Evolutionary conservation across 495 filamentous ascomycete genomes (phyloP), one percentile per base, ranked within the genome.

Genomic region (Penicillium steckii): DNA sequence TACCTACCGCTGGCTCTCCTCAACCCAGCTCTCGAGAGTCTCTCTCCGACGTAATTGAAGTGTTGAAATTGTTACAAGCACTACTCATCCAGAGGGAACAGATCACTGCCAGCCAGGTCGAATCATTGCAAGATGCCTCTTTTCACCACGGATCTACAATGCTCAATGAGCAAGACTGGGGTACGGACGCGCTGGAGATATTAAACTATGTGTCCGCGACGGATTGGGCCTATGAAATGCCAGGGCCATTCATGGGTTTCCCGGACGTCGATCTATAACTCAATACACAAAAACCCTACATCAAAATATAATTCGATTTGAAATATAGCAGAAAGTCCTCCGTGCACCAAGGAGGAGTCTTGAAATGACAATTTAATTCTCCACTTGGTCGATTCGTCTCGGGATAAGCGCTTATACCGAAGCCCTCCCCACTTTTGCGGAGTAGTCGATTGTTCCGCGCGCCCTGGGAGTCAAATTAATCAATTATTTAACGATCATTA

Each of bases 131-230:
- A 26, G 2, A 3, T 25, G 8, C n/a, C n/a, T n/a, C n/a, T n/a
- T n/a, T n/a, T n/a, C 7, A 6, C 33, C 6, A 33, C 4, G 24
- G 26, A 8, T 25, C 48, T n/a, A 27, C 15, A 7, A 35, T 21
- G 3, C 37, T 52, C 6, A 27, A 52, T 21, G 40, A 52, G 4
- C 19, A 22, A 6, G 8, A 25, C 13, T 52, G 49, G 38, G 18
- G 19, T 30, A 21, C 40, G 3, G 35, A 44, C 19, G 40, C 49
- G 0, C 17, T 52, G 2, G 49, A 44, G 24, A 27, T 23, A 7
- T 26, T 52, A 29, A 52, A 52, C 18, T 52, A 52, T 19, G 42
- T 52, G 15, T 22, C 19, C 22, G 41, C 49, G 13, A 44, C 49
- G 35, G 49, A 52, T 23, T 52, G 49, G 49, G 35, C 26, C 15